Percentiles rank a stretch among this genome's conserved stretches.
phyloP scores from a whole-genome alignment of 495 filamentous ascomycete genomes.

The Penicillium pulvis region DNA sequence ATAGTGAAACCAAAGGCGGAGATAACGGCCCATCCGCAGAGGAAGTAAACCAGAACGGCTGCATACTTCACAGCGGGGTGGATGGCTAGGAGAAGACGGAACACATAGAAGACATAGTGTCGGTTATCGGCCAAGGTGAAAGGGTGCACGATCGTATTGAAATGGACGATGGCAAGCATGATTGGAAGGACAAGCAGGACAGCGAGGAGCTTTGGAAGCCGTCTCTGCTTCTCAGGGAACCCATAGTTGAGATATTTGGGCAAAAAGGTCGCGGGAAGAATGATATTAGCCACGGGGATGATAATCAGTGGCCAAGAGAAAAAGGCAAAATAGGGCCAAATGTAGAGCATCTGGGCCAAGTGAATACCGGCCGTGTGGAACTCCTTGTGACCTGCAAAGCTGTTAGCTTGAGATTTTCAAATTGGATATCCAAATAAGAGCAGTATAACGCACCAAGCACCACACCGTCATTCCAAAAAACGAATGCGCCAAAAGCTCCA shows the following conservation, averaged over 20 bases:
- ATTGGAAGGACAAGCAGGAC: slow-evolving; percentile 40
- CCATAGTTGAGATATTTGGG: slow-evolving; percentile 42
- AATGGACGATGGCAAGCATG: slow-evolving; percentile 63
- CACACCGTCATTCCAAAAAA: slow-evolving; percentile 85
- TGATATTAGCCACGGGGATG: slow-evolving; percentile 49
- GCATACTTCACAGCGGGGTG: slow-evolving; percentile 66
- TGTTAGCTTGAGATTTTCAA: slow-evolving; percentile 5
- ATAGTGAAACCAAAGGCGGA: slow-evolving; percentile 54
- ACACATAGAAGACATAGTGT: slow-evolving; percentile 96
- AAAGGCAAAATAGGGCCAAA: slow-evolving; percentile 85
- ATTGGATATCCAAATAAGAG: no score
- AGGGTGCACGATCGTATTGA: slow-evolving; percentile 92
- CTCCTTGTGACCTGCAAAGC: slow-evolving; percentile 74
- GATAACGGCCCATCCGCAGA: slow-evolving; percentile 61
- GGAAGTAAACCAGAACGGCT: slow-evolving; percentile 63
- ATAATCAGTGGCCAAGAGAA: slow-evolving; percentile 82
- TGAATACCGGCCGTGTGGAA: slow-evolving; percentile 91
- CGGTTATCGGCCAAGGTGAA: slow-evolving; percentile 96
- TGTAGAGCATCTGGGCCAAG: slow-evolving; percentile 89
- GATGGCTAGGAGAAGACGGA: slow-evolving; percentile 74
- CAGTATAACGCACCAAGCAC: slow-evolving; percentile 67
- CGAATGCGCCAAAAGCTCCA: slow-evolving; percentile 68
- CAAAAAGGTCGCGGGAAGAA: slow-evolving; percentile 37
- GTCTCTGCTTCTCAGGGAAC: slow-evolving; percentile 35
- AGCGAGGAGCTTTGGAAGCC: slow-evolving; percentile 41